Conservation (phyloP, 352 stramenopile genomes). For the Pythium scleroteichum region DNA sequence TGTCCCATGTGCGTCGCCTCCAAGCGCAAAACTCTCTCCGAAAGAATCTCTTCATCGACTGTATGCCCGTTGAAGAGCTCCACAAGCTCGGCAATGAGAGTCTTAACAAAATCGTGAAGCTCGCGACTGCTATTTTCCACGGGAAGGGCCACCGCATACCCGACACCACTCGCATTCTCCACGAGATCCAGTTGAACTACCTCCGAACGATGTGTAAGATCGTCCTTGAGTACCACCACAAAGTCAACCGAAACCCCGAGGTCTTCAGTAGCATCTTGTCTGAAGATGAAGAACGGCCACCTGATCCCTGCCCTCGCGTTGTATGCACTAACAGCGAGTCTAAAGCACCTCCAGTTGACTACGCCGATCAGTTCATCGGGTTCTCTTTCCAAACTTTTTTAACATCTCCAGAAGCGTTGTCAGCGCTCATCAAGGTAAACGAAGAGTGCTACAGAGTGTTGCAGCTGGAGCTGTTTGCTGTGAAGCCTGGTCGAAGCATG, state of each 20-base stretch:
- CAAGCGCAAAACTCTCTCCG: conserved; percentile 67
- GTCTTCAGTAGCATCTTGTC: conserved; percentile 61
- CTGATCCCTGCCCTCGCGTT: conserved; percentile 43
- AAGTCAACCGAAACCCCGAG: conserved; percentile 47
- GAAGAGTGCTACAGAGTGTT: conserved; percentile 83
- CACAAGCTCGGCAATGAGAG: conserved; percentile 83
- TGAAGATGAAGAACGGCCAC: conserved; percentile 42
- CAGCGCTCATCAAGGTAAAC: conserved; percentile 79
- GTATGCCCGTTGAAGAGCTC: conserved; percentile 80
- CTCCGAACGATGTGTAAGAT: conserved; percentile 92
- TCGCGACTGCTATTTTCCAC: conserved; percentile 69
- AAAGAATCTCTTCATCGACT: conserved; percentile 86
- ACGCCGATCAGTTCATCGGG: conserved; percentile 83
- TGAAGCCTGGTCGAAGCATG: conserved; percentile 68
- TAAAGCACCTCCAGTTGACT: conserved; percentile 65
- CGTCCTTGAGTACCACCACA: conserved; percentile 83
- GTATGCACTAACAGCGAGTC: conserved; percentile 23
- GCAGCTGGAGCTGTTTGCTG: conserved; percentile 78
- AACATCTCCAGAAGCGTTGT: conserved; percentile 73
- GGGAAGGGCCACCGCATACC: conserved; percentile 65
- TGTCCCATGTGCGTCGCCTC: conserved; percentile 52
- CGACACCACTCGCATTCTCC: conserved; percentile 74
- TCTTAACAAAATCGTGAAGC: conserved; percentile 70
- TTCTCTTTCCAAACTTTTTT: conserved; percentile 89
- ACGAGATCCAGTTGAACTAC: conserved; percentile 92